Base-by-base conservation (phyloP, 805 yeast species). In the Ascoidea asiatica region DNA sequence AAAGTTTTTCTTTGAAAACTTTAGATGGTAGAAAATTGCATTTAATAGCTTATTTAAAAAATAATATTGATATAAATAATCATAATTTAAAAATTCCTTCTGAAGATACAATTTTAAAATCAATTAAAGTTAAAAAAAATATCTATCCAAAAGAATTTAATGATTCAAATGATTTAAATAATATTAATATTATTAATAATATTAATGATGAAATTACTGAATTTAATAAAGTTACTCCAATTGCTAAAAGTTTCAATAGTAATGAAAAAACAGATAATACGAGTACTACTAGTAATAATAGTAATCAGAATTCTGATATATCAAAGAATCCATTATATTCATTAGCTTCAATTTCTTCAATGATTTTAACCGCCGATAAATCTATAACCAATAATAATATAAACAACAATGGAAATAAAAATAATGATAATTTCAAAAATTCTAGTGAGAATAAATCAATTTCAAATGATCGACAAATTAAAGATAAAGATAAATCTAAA, bases 1-100 rank as follows among this genome's bases (percentile, higher is more conserved):
- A 80, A 57, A 72, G 81, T 23, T 77, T 80, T 52, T 70, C 81
- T 3, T 59, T 78, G 37, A 67, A 74, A 5, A 70, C 80, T 5
- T 63, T 67, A 21, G 72, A 67, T 23, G 71, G 72, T 40, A 70
- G 70, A 41, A 77, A 73, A 47, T 57, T 75, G 21, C 88, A 82
- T 52, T 60, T 81, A 44, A 79, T 82, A 19, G 70, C 81, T 21
- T 81, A 81, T 57, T 62, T 65, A 29, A 56, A 63, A 2, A 50
- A 66, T 1, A 47, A 52, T 6, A 53, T 53, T 47, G 56, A 54
- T 37, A 51, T 55, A 20, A 56, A 56, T 36, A 29, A 29, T 58
- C 57, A 21, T 59, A 58, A 21, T 48, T 56, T 6, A 22, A 52
- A 46, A 38, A 61, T 67, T 21, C 81, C 81, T 0, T 59, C 72